Conservation (phyloP, 2,329 filamentous ascomycete genomes). For the Thelonectria olida region DNA sequence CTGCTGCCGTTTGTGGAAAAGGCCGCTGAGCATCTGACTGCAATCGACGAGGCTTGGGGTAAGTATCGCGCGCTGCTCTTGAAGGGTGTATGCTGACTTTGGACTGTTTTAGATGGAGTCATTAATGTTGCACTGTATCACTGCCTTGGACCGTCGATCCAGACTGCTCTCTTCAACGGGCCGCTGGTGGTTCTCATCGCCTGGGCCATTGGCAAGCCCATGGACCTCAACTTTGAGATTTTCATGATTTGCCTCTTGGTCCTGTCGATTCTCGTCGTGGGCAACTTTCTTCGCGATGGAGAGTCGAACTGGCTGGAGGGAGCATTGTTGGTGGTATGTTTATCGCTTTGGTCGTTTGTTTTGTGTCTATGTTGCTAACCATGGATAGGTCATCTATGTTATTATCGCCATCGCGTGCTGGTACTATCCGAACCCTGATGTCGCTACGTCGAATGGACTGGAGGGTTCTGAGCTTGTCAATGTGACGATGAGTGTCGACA, state of each 20-base stretch:
- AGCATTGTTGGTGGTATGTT: slow-evolving; percentile 68
- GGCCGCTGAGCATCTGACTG: slow-evolving; percentile 74
- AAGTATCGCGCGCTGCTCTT: neutral
- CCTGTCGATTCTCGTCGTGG: slow-evolving; percentile 77
- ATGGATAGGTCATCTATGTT: slow-evolving; percentile 48
- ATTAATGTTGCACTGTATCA: slow-evolving; percentile 78
- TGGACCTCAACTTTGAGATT: slow-evolving; percentile 79
- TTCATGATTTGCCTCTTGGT: slow-evolving; percentile 80
- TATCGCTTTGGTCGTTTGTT: accelerated
- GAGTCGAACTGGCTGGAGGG: slow-evolving; percentile 83
- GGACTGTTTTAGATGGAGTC: slow-evolving; percentile 55
- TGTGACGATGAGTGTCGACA: slow-evolving; percentile 43
- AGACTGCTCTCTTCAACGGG: slow-evolving; percentile 79
- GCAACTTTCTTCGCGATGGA: slow-evolving; percentile 78
- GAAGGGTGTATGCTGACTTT: neutral
- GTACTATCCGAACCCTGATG: slow-evolving; percentile 55
- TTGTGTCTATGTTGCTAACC: neutral
- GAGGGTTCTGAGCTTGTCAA: slow-evolving; percentile 37
- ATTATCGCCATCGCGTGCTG: slow-evolving; percentile 57
- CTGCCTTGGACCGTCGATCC: slow-evolving; percentile 77
- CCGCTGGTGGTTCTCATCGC: slow-evolving; percentile 76
- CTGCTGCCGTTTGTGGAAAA: slow-evolving; percentile 76
- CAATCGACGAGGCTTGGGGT: slow-evolving; percentile 74
- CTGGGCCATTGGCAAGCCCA: slow-evolving; percentile 71
- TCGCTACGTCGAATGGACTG: slow-evolving; percentile 46